These are phyloP conservation scores for Ogataea methylovora DNA, from an alignment of 805 yeast species.

Conservation along the genomic window DNA sequence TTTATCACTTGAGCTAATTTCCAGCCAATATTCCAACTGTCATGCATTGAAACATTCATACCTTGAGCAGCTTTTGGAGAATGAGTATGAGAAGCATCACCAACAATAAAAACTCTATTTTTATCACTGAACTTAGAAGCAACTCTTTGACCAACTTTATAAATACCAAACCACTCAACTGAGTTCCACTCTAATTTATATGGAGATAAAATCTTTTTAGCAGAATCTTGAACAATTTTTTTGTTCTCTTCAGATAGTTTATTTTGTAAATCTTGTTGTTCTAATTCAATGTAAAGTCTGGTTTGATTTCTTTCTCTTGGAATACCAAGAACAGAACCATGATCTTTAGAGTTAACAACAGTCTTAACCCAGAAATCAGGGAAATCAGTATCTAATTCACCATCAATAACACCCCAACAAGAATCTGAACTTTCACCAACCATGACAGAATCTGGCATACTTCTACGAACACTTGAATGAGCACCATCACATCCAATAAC, in stretches of 20 bases:
- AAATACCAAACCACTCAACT: conserved; percentile 26
- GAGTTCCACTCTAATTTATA: conserved; percentile 18
- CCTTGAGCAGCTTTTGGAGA: conserved; percentile 30
- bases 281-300: conserved; percentile 24
- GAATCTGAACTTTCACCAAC: conserved; percentile 28
- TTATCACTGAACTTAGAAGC: conserved; percentile 11
- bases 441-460: conserved; percentile 19
- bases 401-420: conserved; percentile 30
- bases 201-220: conserved; percentile 16
- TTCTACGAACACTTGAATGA: conserved; percentile 24
- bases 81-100: conserved; percentile 26
- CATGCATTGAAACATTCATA: conserved; percentile 24
- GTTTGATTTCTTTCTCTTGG: conserved; percentile 28
- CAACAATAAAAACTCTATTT: conserved; percentile 22
- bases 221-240: conserved; percentile 15
- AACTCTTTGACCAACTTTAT: conserved; percentile 26
- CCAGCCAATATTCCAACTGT: conserved; percentile 24
- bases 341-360: conserved; percentile 23
- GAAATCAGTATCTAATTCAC: conserved; percentile 25
- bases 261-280: conserved; percentile 3
- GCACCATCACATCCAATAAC: conserved; percentile 27
- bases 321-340: conserved; percentile 25
- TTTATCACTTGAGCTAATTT: conserved; percentile 25
- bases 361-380: conserved; percentile 27
- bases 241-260: conserved; percentile 9